Evolutionary conservation across 2,329 filamentous ascomycete genomes (phyloP).

Genomic region (Aspergillus fijiensis): DNA sequence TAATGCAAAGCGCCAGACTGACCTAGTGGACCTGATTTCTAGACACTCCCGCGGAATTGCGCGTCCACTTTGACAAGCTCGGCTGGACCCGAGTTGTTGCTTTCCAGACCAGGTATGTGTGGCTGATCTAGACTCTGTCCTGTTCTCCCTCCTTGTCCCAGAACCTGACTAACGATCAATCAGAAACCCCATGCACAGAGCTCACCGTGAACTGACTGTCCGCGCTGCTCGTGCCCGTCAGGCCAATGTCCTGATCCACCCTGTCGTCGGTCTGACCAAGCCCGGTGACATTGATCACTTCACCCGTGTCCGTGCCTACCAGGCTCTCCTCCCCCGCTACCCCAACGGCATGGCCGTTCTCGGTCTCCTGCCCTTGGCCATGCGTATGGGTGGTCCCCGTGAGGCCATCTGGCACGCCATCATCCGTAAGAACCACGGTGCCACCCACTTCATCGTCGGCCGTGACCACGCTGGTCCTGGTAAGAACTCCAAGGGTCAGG

Average conservation of each 20-base stretch:
- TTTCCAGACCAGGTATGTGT: constrained; percentile 75
- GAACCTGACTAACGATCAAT: constrained; percentile 1
- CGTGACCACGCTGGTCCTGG: constrained; percentile 97
- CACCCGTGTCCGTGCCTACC: constrained; percentile 97
- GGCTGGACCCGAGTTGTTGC: constrained; percentile 97
- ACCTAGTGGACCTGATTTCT: constrained; percentile 6
- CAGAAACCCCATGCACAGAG: constrained; percentile 97
- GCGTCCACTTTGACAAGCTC: constrained; percentile 97
- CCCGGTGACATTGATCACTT: constrained; percentile 99
- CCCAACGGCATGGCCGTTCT: constrained; percentile 99
- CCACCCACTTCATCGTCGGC: constrained; percentile 98
- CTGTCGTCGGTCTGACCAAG: constrained; percentile 97
- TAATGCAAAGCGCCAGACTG: constrained; percentile 5
- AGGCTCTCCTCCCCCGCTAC: constrained; percentile 92
- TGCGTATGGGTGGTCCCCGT: constrained; percentile 98
- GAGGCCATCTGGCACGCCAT: constrained; percentile 99
- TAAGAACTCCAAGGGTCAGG: constrained; percentile 94
- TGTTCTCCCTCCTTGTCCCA: background rate
- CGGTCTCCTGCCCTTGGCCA: constrained; percentile 89
- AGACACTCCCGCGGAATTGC: constrained; percentile 92
- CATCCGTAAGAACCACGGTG: constrained; percentile 99
- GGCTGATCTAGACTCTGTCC: background rate
- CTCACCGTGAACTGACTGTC: constrained; percentile 95
- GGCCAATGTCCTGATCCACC: constrained; percentile 98
- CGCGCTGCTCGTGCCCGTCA: constrained; percentile 92